A percentile compares a stretch with the other conserved stretches of the same genome.
phyloP scores from a whole-genome alignment of 179 eudicot genomes.

The Nepenthes alata region DNA sequence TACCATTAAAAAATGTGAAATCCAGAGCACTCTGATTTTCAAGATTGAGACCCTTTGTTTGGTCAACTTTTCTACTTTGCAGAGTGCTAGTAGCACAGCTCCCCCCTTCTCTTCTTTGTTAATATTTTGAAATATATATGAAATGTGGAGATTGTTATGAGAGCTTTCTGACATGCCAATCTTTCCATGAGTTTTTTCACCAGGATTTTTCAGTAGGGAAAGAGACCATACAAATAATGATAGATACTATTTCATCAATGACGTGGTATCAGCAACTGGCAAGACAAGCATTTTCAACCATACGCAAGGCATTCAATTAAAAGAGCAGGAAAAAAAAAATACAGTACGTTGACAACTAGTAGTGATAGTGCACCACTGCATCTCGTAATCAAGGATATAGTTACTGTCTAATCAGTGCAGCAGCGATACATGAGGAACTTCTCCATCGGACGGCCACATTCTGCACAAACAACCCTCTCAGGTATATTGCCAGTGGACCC shows the following conservation, averaged over 20 bases:
- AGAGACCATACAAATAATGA: background rate
- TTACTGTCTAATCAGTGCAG: conserved; percentile 42
- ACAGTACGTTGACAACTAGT: background rate
- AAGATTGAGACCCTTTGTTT: too few species aligned
- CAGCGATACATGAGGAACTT: conserved; percentile 47
- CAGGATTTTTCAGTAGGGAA: too few species aligned
- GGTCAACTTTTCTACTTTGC: too few species aligned
- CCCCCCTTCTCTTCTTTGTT: too few species aligned
- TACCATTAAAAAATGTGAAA: too few species aligned
- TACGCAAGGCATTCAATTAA: background rate
- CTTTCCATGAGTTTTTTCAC: too few species aligned
- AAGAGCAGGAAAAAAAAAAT: background rate
- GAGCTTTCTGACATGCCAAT: too few species aligned
- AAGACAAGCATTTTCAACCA: background rate
- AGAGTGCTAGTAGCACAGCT: too few species aligned
- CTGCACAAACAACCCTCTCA: conserved; percentile 38
- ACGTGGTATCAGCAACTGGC: background rate
- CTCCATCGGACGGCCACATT: conserved; percentile 41
- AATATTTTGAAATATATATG: too few species aligned
- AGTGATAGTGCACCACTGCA: background rate
- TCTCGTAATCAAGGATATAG: background rate
- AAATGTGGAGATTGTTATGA: too few species aligned
- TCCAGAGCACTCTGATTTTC: too few species aligned
- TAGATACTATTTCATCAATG: background rate
- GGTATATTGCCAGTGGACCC: conserved; percentile 43